These are phyloP conservation scores for Colletotrichum coccodes DNA, from an alignment of 2,329 filamentous ascomycete genomes.

Conservation along the genomic window DNA sequence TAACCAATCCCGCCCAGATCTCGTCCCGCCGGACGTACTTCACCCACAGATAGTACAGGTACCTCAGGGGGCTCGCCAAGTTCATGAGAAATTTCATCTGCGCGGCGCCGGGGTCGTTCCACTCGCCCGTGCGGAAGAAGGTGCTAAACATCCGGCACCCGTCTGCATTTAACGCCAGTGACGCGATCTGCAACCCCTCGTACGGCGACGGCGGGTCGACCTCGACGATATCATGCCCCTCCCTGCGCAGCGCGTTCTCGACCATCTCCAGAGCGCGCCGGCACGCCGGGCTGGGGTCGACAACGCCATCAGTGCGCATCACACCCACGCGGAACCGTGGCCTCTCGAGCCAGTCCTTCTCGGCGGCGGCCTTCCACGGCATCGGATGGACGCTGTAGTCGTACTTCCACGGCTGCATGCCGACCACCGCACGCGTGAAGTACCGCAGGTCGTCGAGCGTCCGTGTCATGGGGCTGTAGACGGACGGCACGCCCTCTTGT, in stretches of 20 bases:
- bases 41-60: constrained; percentile 90
- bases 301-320: constrained; percentile 82
- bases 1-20: constrained; percentile 82
- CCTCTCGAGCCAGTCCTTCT: constrained; percentile 68
- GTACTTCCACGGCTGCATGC: constrained; percentile 89
- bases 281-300: constrained; percentile 88
- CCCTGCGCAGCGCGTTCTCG: constrained; percentile 72
- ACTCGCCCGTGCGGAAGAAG: constrained; percentile 81
- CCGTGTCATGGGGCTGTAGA: constrained; percentile 92
- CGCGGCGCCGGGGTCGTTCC: constrained; percentile 79
- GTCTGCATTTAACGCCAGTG: constrained; percentile 85
- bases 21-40: constrained; percentile 81
- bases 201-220: constrained; percentile 75
- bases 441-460: constrained; percentile 86
- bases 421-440: constrained; percentile 81
- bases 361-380: constrained; percentile 75
- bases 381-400: constrained; percentile 88
- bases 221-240: constrained; percentile 80
- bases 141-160: constrained; percentile 83
- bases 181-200: constrained; percentile 79
- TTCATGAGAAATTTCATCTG: constrained; percentile 80
- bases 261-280: constrained; percentile 78
- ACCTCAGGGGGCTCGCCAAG: constrained; percentile 79
- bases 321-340: constrained; percentile 78
- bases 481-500: constrained; percentile 88